These are phyloP conservation scores for Trichoderma lentiforme DNA, from an alignment of 2,329 filamentous ascomycete species.

Conservation along the genomic window DNA sequence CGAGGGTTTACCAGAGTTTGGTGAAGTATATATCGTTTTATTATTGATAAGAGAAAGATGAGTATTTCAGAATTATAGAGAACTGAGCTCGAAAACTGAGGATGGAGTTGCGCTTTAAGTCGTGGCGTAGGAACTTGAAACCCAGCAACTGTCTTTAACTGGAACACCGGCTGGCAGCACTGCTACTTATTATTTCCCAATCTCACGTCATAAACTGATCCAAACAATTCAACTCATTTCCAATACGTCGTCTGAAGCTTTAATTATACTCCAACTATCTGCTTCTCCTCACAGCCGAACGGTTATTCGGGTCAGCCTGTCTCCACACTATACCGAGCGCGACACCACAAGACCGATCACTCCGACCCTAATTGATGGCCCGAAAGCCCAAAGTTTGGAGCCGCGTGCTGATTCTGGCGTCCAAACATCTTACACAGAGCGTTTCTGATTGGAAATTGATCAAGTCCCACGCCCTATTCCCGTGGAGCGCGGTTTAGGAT, in stretches of 20 bases:
- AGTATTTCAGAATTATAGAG: neutral
- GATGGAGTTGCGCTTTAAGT: neutral
- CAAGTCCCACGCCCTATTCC: neutral
- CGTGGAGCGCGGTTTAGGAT: neutral
- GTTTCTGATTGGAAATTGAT: neutral
- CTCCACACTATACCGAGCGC: neutral
- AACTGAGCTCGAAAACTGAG: neutral
- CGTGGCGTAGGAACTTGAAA: neutral
- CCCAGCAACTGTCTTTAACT: neutral
- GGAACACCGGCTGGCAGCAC: neutral
- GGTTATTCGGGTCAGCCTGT: conserved; percentile 1
- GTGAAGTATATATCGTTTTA: neutral
- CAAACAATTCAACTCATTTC: neutral
- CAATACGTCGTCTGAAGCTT: neutral
- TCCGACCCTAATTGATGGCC: neutral
- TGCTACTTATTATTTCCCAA: neutral
- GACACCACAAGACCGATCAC: conserved; percentile 1
- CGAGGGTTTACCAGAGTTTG: neutral
- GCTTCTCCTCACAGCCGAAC: neutral
- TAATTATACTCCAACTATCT: neutral
- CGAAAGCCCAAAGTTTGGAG: neutral
- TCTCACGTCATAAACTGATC: neutral
- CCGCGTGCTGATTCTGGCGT: neutral
- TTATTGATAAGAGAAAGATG: neutral
- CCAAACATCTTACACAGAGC: neutral